These are phyloP conservation scores for Suillus luteus DNA, from an alignment of 768 basidiomycete species.

Conservation along the genomic window DNA sequence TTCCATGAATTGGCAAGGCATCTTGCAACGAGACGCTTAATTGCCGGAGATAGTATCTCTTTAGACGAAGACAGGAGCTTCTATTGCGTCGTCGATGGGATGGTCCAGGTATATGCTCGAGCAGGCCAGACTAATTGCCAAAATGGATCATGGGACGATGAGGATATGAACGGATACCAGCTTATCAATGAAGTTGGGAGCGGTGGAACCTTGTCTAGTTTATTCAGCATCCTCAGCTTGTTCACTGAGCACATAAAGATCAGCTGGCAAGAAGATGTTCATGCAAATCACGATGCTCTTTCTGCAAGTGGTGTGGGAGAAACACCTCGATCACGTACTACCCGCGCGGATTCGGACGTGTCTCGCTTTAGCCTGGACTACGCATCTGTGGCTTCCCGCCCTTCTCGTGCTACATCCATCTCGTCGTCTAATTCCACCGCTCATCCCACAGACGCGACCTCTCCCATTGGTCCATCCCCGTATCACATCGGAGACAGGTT, in stretches of 20 bases:
- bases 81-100: constrained; percentile 98
- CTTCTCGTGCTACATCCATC: constrained; percentile 53
- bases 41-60: constrained; percentile 93
- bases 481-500: constrained; percentile 12
- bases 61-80: constrained; percentile 93
- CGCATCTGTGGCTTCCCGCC: constrained; percentile 21
- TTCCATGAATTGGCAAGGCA: constrained; percentile 98
- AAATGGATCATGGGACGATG: constrained; percentile 72
- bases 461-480: constrained; percentile 18
- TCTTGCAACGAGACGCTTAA: constrained; percentile 90
- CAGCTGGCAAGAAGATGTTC: constrained; percentile 80
- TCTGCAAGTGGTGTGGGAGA: constrained; percentile 24
- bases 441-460: constrained; percentile 43
- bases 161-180: constrained; percentile 94
- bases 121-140: constrained; percentile 54
- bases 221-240: constrained; percentile 95
- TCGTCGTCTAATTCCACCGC: constrained; percentile 75
- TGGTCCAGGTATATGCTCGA: constrained; percentile 88
- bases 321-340: constrained; percentile 29
- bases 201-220: constrained; percentile 91
- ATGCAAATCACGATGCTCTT: constrained; percentile 24
- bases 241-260: constrained; percentile 95
- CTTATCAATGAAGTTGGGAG: constrained; percentile 94
- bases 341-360: constrained; percentile 63
- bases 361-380: constrained; percentile 54